Conservation (phyloP, 2,329 filamentous ascomycete genomes). For the Kalaharituber pfeilii region DNA sequence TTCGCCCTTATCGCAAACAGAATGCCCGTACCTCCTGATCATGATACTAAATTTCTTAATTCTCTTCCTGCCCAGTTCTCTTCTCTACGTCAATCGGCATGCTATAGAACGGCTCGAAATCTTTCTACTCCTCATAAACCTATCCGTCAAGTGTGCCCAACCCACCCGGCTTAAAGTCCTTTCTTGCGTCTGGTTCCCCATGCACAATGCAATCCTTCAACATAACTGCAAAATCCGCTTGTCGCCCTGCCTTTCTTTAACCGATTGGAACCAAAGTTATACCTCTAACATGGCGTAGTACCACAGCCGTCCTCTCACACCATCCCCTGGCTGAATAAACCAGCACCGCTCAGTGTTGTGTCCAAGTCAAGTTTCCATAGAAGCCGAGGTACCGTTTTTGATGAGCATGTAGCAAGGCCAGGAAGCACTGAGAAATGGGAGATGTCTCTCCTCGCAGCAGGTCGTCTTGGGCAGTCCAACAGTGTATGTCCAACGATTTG, state of each 20-base stretch:
- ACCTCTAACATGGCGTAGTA: no score
- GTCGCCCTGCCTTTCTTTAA: constrained; percentile 34
- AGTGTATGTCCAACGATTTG: constrained; percentile 41
- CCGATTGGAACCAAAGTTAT: background rate
- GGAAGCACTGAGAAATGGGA: constrained; percentile 32
- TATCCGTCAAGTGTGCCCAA: constrained; percentile 9
- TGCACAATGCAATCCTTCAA: constrained; percentile 54
- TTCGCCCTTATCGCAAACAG: background rate
- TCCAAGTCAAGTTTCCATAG: constrained; percentile 43
- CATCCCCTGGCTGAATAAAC: constrained; percentile 65
- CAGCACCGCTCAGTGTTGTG: constrained; percentile 56
- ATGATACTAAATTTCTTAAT: constrained; percentile 57
- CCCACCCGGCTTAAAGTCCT: constrained; percentile 40
- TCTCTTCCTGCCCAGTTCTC: constrained; percentile 38
- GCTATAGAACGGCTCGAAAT: constrained; percentile 55
- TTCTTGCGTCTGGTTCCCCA: constrained; percentile 28
- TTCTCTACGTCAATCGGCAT: constrained; percentile 42
- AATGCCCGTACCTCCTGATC: constrained; percentile 51
- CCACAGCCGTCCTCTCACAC: constrained; percentile 39
- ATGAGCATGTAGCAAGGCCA: background rate
- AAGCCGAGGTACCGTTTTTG: constrained; percentile 26
- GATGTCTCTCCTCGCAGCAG: constrained; percentile 52
- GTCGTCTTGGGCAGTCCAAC: constrained; percentile 58
- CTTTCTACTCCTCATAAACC: constrained; percentile 44
- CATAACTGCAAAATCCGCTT: constrained; percentile 51